Base-by-base conservation (phyloP, 345 rosid species). In the Eucalyptus tenuipes region DNA sequence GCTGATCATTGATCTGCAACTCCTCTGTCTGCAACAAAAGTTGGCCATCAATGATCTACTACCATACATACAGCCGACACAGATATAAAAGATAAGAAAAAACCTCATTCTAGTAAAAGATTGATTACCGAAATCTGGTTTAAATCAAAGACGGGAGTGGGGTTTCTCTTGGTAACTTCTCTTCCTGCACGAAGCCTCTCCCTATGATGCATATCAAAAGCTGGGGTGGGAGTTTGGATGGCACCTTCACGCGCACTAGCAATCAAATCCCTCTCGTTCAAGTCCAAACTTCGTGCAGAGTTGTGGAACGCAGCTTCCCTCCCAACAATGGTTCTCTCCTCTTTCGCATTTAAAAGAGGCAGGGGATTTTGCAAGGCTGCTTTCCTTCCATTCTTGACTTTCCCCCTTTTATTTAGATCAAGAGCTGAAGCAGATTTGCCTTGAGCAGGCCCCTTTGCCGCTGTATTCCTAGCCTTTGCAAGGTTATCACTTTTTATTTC, bases 41-140 rank as follows among this genome's bases (percentile, higher is more conserved):
- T 14, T 40, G 47, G 87, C 68, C 33, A 86, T 27, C 48, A 42
- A 22, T 49, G 66, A 75, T 75, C 84, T 75, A 75, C 24, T 6
- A 37, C 13, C 82, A 75, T 40, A 40, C 2, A 75, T 40, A 40
- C 47, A 75, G 84, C 47, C 24, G 15, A 40, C 1, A 75, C 29
- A 37, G 84, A 79, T 49, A 88, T 44, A 14, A 59, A 85, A 37
- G 45, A 47, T 55, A 4, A 10, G 57, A 42, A 71, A 31, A 64
- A 40, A 5, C 40, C 84, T 31, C 53, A 22, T 31, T 10, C 33
- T 87, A 79, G 88, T 87, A 37, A 80, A 42, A 37, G 84, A 82
- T 87, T 47, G 55, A 89, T 88, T 95, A 97, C 99, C 96, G 96
- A 96, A 85, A 96, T 94, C 93, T 95, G 93, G 91, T 98, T 98